phyloP scores from a whole-genome alignment of 257 asterid genomes.

The Linderniella brevidens region DNA sequence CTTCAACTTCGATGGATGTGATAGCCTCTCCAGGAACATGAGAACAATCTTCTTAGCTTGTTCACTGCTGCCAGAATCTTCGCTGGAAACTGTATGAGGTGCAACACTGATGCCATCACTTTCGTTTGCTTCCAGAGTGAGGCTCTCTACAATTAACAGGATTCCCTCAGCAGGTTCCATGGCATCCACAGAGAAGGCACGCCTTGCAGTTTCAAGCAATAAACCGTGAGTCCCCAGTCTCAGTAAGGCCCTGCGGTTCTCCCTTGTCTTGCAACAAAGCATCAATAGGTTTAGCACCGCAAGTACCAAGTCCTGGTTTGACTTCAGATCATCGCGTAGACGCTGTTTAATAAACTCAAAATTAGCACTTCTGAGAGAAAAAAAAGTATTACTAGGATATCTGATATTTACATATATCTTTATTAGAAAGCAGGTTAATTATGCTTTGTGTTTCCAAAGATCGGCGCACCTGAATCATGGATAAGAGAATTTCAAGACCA shows the following conservation, averaged over 20 bases:
- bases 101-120: constrained; percentile 70
- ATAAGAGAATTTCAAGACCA: constrained; percentile 78
- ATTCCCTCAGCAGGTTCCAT: constrained; percentile 99
- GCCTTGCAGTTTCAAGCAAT: constrained; percentile 95
- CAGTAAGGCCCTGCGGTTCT: constrained; percentile 70
- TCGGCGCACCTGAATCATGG: constrained; percentile 74
- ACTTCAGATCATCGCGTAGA: constrained; percentile 78
- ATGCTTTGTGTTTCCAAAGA: neutral
- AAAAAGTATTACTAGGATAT: constrained; percentile 6
- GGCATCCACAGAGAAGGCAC: constrained; percentile 92
- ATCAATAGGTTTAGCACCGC: constrained; percentile 85
- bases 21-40: constrained; percentile 89
- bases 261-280: constrained; percentile 94
- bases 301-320: constrained; percentile 78
- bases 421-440: constrained; percentile 2
- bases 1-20: constrained; percentile 84
- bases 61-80: constrained; percentile 79
- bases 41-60: constrained; percentile 96
- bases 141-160: constrained; percentile 80
- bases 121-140: constrained; percentile 92
- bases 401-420: no score
- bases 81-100: constrained; percentile 54
- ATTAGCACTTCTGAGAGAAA: constrained; percentile 13
- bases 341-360: constrained; percentile 39
- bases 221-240: constrained; percentile 74